A percentile compares a stretch with the other conserved stretches of the same genome.
Evolutionary conservation across 331 rosid genomes (phyloP).

Genomic region (Malus hybrid): DNA sequence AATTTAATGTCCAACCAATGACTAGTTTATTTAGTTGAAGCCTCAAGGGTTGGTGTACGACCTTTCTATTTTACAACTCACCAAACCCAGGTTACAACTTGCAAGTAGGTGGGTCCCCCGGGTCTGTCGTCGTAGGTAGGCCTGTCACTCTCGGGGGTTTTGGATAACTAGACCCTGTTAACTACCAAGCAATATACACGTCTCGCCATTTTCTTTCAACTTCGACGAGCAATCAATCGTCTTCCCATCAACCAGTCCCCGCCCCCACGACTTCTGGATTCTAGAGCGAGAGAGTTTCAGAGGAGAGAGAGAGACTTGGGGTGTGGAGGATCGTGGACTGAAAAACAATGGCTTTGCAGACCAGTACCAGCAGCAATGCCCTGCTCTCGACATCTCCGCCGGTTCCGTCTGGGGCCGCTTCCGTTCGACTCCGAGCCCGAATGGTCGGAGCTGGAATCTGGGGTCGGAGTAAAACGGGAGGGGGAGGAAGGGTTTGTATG

Average conservation of each 20-base stretch:
- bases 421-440: background rate
- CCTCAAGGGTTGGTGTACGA: background rate
- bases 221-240: background rate
- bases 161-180: no score
- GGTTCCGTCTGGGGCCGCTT: background rate
- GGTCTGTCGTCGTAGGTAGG: no score
- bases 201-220: background rate
- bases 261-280: background rate
- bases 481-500: background rate
- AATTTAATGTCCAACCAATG: background rate
- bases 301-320: background rate
- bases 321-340: background rate
- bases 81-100: background rate
- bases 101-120: background rate
- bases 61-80: background rate
- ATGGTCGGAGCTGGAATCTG: background rate
- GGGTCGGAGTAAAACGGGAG: constrained; percentile 2
- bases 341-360: constrained; percentile 20
- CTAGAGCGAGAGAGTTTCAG: background rate
- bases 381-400: background rate
- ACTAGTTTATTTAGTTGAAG: background rate
- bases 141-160: no score
- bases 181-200: background rate
- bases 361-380: background rate
- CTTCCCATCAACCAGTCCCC: background rate